A percentile compares a stretch with the other conserved stretches of the same genome.
These are phyloP conservation scores for Podospora anserina DNA, from an alignment of 495 filamentous ascomycete species.

Conservation along the genomic window DNA sequence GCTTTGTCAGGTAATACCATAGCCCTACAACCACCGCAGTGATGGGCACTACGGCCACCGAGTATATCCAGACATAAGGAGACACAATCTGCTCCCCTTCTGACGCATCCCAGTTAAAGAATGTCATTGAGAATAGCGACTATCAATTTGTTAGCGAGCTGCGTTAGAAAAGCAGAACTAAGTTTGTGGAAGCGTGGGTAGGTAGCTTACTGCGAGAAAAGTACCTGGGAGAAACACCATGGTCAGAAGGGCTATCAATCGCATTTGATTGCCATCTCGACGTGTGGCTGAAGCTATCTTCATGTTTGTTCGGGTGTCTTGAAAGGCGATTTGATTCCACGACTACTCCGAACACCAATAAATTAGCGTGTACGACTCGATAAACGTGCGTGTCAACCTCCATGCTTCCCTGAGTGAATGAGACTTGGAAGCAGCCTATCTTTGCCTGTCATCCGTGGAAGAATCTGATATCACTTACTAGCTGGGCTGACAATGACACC, in stretches of 20 bases:
- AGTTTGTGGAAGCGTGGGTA: neutral
- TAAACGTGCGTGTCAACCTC: no score
- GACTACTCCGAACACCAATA: neutral
- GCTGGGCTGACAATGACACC: constrained; percentile 40
- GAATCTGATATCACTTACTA: constrained; percentile 23
- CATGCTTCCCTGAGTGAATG: no score
- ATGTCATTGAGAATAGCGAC: constrained; percentile 24
- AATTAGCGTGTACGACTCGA: constrained; percentile 6
- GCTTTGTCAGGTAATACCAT: neutral
- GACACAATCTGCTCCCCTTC: constrained; percentile 2
- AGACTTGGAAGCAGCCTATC: neutral
- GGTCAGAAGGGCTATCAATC: constrained; percentile 27
- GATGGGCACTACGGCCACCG: neutral
- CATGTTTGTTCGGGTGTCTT: constrained; percentile 27
- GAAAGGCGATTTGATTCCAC: constrained; percentile 17
- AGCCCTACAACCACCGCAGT: neutral
- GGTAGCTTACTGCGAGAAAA: constrained; percentile 16
- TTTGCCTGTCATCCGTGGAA: neutral
- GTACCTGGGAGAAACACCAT: constrained; percentile 23
- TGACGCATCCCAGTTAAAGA: constrained; percentile 10
- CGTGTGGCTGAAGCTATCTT: constrained; percentile 27
- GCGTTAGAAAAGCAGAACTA: neutral
- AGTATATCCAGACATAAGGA: constrained; percentile 5
- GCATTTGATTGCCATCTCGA: constrained; percentile 29
- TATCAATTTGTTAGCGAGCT: neutral